Base-by-base conservation (phyloP, 2,329 filamentous ascomycete genomes). In the Pseudodiploospora longispora region DNA sequence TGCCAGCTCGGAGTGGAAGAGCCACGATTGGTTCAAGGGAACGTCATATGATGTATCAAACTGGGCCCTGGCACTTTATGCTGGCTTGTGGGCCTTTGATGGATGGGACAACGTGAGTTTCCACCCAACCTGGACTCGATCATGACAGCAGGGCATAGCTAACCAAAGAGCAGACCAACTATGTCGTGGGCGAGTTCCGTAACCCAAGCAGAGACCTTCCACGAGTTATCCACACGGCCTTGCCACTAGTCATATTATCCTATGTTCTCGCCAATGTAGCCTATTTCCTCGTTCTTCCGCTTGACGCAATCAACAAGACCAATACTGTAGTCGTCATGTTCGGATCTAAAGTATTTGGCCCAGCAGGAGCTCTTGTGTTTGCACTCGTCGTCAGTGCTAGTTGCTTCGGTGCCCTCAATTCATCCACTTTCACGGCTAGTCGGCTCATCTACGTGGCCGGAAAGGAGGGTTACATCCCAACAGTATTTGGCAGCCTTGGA, bases 241-340 rank as follows among this genome's bases (percentile, higher is more conserved):
- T 98, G 78, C 90, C 93, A 2, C 71, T 96, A 37, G 91, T 98
- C 46, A 97, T 98, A 50, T 61, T 89, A 29, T 86, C 79, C 55
- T 98, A 97, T 65, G 72, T 97, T 30, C 74, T 97, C 40, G 91
- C 91, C 52, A 98, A 97, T 62, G 67, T 96, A 35, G 79, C 89
- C 29, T 98, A 98, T 69, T 95, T 96, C 63, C 81, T 98, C 50
- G 93, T 98, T 30, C 78, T 98, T 1, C 90, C 93, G 1, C 70
- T 85, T 41, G 75, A 78, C 3, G 76, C 81, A 29, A 89, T 97
- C 67, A 87, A 94, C 62, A 82, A 80, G 6, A 85, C 84, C 57
- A 96, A 97, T 67, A 97, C 93, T 0, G 83, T 98, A n/a, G 93
- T 90, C 10, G 91, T 98, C 27, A 82, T 89, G 51, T 98, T 98